Evolutionary conservation across 2,329 filamentous ascomycete species (phyloP).

Genomic region (Blumeriella jaapii): DNA sequence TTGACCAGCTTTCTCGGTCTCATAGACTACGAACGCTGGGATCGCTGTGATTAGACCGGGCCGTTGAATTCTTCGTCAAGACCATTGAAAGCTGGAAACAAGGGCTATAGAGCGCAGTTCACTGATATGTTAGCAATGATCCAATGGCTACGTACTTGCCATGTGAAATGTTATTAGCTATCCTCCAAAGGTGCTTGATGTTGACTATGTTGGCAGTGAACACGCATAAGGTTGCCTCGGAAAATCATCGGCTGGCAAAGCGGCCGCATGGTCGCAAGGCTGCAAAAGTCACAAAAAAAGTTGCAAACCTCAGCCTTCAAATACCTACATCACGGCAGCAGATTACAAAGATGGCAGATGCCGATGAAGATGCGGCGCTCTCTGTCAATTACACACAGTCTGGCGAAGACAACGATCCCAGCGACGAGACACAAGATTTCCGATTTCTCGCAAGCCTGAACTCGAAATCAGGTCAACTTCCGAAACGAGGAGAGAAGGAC

Average conservation of each 20-base stretch:
- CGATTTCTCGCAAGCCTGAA: constrained; percentile 52
- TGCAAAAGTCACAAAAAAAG: constrained; percentile 9
- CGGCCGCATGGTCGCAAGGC: constrained; percentile 10
- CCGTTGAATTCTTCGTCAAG: no score
- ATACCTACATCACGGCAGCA: not conserved
- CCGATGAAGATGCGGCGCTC: constrained; percentile 27
- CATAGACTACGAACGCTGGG: no score
- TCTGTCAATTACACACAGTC: constrained; percentile 14
- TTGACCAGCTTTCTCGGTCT: no score
- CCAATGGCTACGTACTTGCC: no score
- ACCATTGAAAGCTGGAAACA: no score
- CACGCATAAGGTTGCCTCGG: not conserved
- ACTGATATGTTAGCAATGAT: no score
- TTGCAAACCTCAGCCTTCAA: not conserved
- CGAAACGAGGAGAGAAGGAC: constrained; percentile 92
- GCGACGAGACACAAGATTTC: constrained; percentile 81
- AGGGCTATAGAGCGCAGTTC: no score
- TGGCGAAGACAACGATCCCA: constrained; percentile 47
- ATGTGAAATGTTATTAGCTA: no score
- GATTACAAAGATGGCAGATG: constrained; percentile 18
- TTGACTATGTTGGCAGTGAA: not conserved
- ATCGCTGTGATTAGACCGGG: no score
- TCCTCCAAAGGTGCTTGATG: no score
- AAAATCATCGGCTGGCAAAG: not conserved
- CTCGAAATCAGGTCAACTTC: constrained; percentile 45